These are phyloP conservation scores for Sporothrix humicola DNA, from an alignment of 2,329 filamentous ascomycete genomes.

Conservation along the genomic window DNA sequence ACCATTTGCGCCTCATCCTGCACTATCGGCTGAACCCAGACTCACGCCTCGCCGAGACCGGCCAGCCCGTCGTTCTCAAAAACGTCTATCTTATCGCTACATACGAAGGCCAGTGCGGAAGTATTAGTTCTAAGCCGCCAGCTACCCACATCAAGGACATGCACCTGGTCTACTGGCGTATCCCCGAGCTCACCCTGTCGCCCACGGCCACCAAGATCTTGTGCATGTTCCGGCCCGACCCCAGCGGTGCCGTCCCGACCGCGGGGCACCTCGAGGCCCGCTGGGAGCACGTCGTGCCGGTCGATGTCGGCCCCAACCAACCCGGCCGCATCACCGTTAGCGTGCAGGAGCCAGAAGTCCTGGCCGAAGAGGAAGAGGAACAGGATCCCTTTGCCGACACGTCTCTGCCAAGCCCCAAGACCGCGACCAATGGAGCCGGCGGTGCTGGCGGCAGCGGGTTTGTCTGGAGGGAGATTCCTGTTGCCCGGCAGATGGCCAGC, in stretches of 20 bases:
- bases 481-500: conserved; percentile 70
- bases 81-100: conserved; percentile 77
- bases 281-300: conserved; percentile 56
- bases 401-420: conserved; percentile 42
- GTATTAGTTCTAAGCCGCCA: conserved; percentile 71
- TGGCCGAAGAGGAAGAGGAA: conserved; percentile 52
- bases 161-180: conserved; percentile 78
- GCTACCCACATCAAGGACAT: conserved; percentile 82
- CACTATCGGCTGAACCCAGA: conserved; percentile 81
- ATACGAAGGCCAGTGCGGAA: conserved; percentile 72
- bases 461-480: conserved; percentile 70
- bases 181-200: conserved; percentile 66
- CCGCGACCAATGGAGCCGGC: conserved; percentile 22
- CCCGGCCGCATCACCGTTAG: conserved; percentile 68
- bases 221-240: conserved; percentile 67
- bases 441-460: conserved; percentile 37
- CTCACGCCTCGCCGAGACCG: conserved; percentile 35
- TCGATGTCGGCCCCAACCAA: conserved; percentile 58
- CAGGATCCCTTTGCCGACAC: conserved; percentile 76
- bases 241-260: conserved; percentile 42
- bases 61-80: conserved; percentile 55
- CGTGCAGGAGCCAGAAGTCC: conserved; percentile 55
- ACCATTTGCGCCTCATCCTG: conserved; percentile 84
- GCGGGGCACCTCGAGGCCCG: conserved; percentile 79
- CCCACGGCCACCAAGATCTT: conserved; percentile 76